Evolutionary conservation across 2,329 filamentous ascomycete species (phyloP).

Genomic region (Colletotrichum salicis): DNA sequence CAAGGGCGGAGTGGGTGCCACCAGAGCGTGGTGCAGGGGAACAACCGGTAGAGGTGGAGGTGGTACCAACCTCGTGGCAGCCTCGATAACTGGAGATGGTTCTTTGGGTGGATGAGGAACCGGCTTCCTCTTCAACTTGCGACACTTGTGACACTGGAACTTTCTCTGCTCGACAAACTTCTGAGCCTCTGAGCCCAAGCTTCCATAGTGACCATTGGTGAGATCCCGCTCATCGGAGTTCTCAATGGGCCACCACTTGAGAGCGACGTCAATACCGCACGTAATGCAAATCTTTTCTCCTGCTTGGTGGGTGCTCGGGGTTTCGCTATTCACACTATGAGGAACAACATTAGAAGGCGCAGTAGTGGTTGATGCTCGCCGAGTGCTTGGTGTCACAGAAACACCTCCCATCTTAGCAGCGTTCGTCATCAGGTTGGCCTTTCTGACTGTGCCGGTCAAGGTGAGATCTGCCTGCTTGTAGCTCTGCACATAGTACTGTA

Average conservation of each 20-base stretch:
- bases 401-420: constrained; percentile 64
- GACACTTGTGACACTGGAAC: constrained; percentile 82
- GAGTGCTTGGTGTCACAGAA: constrained; percentile 51
- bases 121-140: constrained; percentile 62
- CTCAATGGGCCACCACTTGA: constrained; percentile 76
- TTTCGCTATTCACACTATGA: constrained; percentile 10
- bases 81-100: constrained; percentile 21
- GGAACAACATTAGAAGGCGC: constrained; percentile 41
- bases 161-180: constrained; percentile 69
- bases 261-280: constrained; percentile 76
- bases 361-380: constrained; percentile 67
- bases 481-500: constrained; percentile 87
- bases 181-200: constrained; percentile 64
- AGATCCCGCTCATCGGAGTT: constrained; percentile 62
- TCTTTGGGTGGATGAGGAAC: constrained; percentile 42
- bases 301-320: constrained; percentile 42
- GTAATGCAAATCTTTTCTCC: constrained; percentile 70
- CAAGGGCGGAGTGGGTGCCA: constrained; percentile 37
- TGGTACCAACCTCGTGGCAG: constrained; percentile 18
- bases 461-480: constrained; percentile 96
- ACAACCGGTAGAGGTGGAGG: constrained; percentile 40
- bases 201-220: constrained; percentile 62
- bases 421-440: constrained; percentile 81
- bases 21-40: constrained; percentile 39
- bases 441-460: constrained; percentile 90